Percentiles rank a stretch among this genome's conserved stretches.
These are phyloP conservation scores for Nothopassalora personata DNA, from an alignment of 2,329 filamentous ascomycete species.

Conservation along the genomic window DNA sequence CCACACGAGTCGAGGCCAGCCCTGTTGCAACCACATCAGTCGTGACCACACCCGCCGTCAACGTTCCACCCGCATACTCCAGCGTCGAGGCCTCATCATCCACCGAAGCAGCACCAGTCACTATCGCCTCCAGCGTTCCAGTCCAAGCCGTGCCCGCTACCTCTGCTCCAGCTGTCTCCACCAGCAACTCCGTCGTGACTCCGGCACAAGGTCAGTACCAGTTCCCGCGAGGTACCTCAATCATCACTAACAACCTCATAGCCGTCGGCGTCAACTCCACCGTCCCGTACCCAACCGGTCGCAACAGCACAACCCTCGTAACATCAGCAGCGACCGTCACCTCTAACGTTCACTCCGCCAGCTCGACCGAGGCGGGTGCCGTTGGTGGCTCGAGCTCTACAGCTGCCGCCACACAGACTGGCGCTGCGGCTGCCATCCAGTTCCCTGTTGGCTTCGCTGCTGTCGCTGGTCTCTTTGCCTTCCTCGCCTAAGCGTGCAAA, in stretches of 20 bases:
- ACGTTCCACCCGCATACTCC: not conserved
- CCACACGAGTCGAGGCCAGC: no score
- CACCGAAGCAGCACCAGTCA: not conserved
- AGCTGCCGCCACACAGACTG: not conserved
- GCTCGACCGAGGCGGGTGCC: conserved; percentile 1
- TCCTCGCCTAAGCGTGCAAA: not conserved
- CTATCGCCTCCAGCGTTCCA: not conserved
- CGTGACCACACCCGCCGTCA: not conserved
- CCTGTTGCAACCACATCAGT: not conserved
- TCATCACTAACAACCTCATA: not conserved
- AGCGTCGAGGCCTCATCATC: not conserved
- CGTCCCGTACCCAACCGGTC: not conserved
- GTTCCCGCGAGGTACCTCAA: not conserved
- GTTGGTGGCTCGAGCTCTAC: not conserved
- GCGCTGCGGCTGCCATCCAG: not conserved
- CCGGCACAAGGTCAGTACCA: not conserved
- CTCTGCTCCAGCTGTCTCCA: not conserved
- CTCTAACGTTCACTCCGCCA: not conserved
- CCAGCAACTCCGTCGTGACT: not conserved
- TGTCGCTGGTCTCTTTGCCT: not conserved
- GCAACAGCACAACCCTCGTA: not conserved
- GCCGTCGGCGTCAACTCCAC: conserved; percentile 1
- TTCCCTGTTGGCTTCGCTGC: not conserved
- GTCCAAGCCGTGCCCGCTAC: not conserved
- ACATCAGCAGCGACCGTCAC: not conserved